Evolutionary conservation across 305 asterid genomes (phyloP), one percentile per base, ranked within the genome.

Genomic region (Fraxinus albicans): DNA sequence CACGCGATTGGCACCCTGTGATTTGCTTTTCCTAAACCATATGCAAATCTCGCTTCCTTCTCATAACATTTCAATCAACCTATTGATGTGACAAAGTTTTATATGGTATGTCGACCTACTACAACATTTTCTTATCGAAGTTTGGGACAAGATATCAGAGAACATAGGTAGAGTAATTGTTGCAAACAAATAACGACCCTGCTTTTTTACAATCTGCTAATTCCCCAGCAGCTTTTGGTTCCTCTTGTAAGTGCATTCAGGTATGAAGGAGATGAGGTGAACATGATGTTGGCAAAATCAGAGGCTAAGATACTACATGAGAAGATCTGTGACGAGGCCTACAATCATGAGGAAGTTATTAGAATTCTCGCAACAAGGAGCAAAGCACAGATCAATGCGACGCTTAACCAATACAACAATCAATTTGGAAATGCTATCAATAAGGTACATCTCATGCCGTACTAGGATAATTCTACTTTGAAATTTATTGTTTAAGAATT

Each of bases 311-410:
- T 90, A 82, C 94, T 92, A n/a, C 94, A 91, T 7, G 92, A 91
- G 79, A 94, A 94, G 91, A 94, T 95, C 80, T 75, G 86, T 15
- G 92, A 83, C 69, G 92, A 94, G 89, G 95, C 91, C 10, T 91
- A 89, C 80, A 88, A 73, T 40, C 90, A 93, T 73, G 97, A 95
- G 12, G 96, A 94, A 87, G 10, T 94, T 13, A 86, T 94, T 73
- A 83, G 98, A 86, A 93, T 95, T 70, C 70, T 95, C 27, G 77
- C 97, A 4, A 94, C 99, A 0, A 90, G 98, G 90, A 94, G 97
- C 92, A 94, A 95, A 87, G 89, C 97, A 17, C 99, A 95, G 85
- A 90, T 95, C 76, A 95, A 89, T 84, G 99, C 99, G 79, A 93
- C 98, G 0, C 87, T 94, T 78, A 94, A 95, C 88, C 94, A 91